Percentiles rank a stretch among this genome's conserved stretches.
Conservation (phyloP, 2,329 filamentous ascomycete genomes). For the Alternaria conjuncta region DNA sequence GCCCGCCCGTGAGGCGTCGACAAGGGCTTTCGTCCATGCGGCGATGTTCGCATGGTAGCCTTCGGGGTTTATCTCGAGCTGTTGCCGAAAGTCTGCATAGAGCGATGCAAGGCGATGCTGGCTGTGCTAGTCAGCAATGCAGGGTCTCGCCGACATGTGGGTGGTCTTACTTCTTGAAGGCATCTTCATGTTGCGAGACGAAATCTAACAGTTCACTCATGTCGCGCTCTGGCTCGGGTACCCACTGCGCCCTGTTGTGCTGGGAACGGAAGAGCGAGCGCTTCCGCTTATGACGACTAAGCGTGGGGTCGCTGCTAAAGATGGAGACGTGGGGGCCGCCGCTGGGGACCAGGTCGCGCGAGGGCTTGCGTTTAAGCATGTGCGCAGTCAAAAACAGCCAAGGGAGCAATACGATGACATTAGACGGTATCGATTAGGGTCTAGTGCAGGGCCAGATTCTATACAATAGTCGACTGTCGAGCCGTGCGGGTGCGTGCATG, state of each 20-base stretch:
- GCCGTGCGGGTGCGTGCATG: constrained; percentile 12
- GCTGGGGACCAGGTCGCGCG: constrained; percentile 13
- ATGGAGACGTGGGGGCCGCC: constrained; percentile 29
- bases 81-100: constrained; percentile 83
- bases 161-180: constrained; percentile 51
- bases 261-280: constrained; percentile 29
- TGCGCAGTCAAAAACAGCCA: constrained; percentile 4
- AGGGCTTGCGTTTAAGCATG: constrained; percentile 37
- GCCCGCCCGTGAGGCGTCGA: constrained; percentile 71
- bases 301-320: constrained; percentile 27
- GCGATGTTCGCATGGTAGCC: constrained; percentile 80
- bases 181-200: constrained; percentile 57
- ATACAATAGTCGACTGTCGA: not conserved
- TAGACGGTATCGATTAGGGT: not conserved
- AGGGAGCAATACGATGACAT: not conserved
- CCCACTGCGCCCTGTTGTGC: constrained; percentile 26
- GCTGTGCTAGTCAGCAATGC: constrained; percentile 29
- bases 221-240: constrained; percentile 29
- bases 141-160: not conserved
- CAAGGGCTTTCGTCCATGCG: constrained; percentile 79
- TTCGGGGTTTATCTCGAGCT: constrained; percentile 79
- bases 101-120: constrained; percentile 82
- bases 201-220: constrained; percentile 75
- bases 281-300: constrained; percentile 26
- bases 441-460: constrained; percentile 6